Percentiles rank a stretch among this genome's conserved stretches.
Conservation (phyloP, 768 basidiomycete species). For the Naematelia aurantialba region DNA sequence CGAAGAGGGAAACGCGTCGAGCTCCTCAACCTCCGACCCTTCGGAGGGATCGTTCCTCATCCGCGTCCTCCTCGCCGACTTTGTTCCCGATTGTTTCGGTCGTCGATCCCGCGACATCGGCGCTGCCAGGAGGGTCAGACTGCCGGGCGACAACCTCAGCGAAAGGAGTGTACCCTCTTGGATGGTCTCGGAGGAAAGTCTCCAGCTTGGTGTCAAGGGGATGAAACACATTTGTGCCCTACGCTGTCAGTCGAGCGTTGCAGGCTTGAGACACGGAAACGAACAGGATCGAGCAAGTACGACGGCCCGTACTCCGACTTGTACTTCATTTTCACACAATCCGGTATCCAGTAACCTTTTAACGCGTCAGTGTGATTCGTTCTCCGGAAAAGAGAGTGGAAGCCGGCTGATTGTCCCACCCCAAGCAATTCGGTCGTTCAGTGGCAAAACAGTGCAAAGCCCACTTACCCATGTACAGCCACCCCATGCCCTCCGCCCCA, state of each 20-base stretch:
- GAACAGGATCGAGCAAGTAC: constrained; percentile 77
- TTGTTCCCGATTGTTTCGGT: neutral
- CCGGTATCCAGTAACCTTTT: constrained; percentile 84
- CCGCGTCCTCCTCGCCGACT: constrained; percentile 15
- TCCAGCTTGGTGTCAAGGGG: constrained; percentile 65
- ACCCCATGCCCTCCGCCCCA: constrained; percentile 63
- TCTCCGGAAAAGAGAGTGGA: neutral
- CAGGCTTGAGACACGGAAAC: constrained; percentile 21
- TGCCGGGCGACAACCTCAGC: constrained; percentile 50
- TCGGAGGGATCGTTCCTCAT: constrained; percentile 29
- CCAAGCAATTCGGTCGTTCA: no score
- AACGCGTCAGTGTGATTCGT: neutral
- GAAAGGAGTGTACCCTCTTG: constrained; percentile 58
- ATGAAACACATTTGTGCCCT: constrained; percentile 78
- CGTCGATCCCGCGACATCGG: neutral
- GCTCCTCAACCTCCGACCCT: constrained; percentile 14
- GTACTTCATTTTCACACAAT: constrained; percentile 92
- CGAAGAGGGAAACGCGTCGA: constrained; percentile 29
- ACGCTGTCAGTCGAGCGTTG: constrained; percentile 1
- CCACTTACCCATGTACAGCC: constrained; percentile 78
- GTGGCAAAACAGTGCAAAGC: no score
- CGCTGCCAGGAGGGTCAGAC: neutral
- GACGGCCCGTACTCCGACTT: constrained; percentile 92
- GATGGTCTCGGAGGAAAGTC: constrained; percentile 60
- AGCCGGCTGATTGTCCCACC: no score